Percentiles rank a stretch among this genome's conserved stretches.
These are phyloP conservation scores for Fulvia fulva DNA, from an alignment of 2,329 filamentous ascomycete species.

Conservation along the genomic window DNA sequence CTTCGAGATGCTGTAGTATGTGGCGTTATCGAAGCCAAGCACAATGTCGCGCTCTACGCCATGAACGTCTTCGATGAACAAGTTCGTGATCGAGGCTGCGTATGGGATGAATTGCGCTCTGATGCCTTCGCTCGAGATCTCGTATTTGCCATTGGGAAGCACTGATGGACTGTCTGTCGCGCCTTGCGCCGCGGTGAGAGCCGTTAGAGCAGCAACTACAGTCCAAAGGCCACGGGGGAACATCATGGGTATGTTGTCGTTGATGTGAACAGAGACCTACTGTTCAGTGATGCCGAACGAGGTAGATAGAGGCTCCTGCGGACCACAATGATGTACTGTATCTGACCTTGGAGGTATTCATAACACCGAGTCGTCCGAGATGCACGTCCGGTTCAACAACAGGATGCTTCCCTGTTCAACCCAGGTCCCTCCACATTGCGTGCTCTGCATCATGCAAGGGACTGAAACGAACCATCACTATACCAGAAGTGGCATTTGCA, in stretches of 20 bases:
- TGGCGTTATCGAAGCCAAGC: conserved; percentile 71
- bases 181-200: neutral
- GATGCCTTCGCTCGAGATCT: conserved; percentile 64
- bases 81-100: conserved; percentile 67
- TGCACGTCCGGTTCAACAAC: neutral
- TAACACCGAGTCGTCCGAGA: neutral
- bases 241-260: too few relatives aligned
- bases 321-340: neutral
- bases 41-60: conserved; percentile 68
- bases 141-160: conserved; percentile 58
- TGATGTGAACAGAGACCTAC: too few relatives aligned
- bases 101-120: conserved; percentile 68
- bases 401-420: neutral
- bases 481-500: neutral
- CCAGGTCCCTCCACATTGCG: neutral
- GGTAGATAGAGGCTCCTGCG: neutral
- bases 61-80: conserved; percentile 66
- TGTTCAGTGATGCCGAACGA: too few relatives aligned
- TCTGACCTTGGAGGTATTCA: neutral
- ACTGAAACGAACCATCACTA: neutral
- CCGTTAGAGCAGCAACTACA: neutral
- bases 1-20: conserved; percentile 61
- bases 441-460: neutral
- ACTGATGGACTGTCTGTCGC: neutral
- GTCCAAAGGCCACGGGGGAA: neutral